Conservation (phyloP, 345 rosid genomes). For the Bruguiera parviflora region DNA sequence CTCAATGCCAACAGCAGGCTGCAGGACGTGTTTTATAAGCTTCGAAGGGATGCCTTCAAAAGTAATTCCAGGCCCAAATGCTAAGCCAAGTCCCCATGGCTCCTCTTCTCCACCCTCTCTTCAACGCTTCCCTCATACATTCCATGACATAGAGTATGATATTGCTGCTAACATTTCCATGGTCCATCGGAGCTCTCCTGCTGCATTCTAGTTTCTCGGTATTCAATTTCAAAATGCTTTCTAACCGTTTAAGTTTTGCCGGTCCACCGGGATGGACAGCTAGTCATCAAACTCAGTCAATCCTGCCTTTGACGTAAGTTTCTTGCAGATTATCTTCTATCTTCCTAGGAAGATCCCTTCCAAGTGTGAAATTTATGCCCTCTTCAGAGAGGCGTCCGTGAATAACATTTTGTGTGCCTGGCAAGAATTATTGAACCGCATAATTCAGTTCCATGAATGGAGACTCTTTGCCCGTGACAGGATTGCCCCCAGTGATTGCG, state of each 20-base stretch:
- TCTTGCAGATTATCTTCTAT: constrained; percentile 86
- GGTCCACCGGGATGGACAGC: constrained; percentile 96
- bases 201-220: constrained; percentile 67
- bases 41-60: constrained; percentile 92
- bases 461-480: constrained; percentile 43
- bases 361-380: constrained; percentile 86
- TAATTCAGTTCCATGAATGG: constrained; percentile 85
- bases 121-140: constrained; percentile 73
- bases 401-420: constrained; percentile 70
- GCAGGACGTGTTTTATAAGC: constrained; percentile 6
- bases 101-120: constrained; percentile 41
- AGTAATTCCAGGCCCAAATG: constrained; percentile 94
- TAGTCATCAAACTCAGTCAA: constrained; percentile 54
- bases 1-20: too few species aligned
- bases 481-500: constrained; percentile 62
- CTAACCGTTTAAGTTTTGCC: constrained; percentile 78
- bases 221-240: constrained; percentile 46
- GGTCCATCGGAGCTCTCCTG: constrained; percentile 75
- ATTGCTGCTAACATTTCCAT: constrained; percentile 88
- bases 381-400: constrained; percentile 80
- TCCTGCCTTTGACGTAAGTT: constrained; percentile 49
- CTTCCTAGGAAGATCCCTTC: constrained; percentile 81
- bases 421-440: constrained; percentile 82
- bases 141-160: constrained; percentile 83
- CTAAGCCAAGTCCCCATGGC: constrained; percentile 87